A percentile compares a stretch with the other conserved stretches of the same genome.
These are phyloP conservation scores for Asterochloris sp. DNA, from an alignment of 139 green algal genomes.

Conservation along the genomic window DNA sequence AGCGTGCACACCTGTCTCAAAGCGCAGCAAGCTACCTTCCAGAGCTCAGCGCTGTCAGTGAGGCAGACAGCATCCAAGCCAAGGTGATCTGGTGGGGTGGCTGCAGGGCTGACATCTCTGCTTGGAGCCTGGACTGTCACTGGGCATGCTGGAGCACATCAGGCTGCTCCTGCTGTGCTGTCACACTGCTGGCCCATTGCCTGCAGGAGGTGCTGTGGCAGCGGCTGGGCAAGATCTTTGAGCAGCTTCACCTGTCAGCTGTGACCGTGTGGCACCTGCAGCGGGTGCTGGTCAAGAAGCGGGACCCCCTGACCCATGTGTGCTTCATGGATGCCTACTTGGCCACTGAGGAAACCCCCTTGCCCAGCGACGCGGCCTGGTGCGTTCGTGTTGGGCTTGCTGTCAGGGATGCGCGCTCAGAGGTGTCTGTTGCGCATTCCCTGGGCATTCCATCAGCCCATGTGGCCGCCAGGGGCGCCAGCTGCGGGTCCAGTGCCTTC, in stretches of 20 bases:
- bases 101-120: too few species aligned
- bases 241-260: slow-evolving; percentile 49
- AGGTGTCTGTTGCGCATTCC: too few species aligned
- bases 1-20: not conserved
- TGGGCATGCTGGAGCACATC: too few species aligned
- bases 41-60: too few species aligned
- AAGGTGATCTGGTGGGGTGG: too few species aligned
- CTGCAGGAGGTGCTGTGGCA: slow-evolving; percentile 62
- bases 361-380: slow-evolving; percentile 58
- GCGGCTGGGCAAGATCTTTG: slow-evolving; percentile 51
- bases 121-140: too few species aligned
- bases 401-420: not conserved
- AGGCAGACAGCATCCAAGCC: too few species aligned
- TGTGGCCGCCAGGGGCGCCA: too few species aligned
- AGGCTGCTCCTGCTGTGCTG: too few species aligned
- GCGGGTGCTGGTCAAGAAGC: slow-evolving; percentile 91
- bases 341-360: not conserved
- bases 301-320: slow-evolving; percentile 86
- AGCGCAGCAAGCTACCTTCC: not conserved
- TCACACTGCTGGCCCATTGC: not conserved
- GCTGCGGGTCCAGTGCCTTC: too few species aligned
- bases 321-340: slow-evolving; percentile 83
- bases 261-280: slow-evolving; percentile 86
- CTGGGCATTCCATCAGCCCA: not conserved
- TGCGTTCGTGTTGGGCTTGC: slow-evolving; percentile 13